Evolutionary conservation across 768 basidiomycete genomes (phyloP).

Genomic region (Pholiota microspora): DNA sequence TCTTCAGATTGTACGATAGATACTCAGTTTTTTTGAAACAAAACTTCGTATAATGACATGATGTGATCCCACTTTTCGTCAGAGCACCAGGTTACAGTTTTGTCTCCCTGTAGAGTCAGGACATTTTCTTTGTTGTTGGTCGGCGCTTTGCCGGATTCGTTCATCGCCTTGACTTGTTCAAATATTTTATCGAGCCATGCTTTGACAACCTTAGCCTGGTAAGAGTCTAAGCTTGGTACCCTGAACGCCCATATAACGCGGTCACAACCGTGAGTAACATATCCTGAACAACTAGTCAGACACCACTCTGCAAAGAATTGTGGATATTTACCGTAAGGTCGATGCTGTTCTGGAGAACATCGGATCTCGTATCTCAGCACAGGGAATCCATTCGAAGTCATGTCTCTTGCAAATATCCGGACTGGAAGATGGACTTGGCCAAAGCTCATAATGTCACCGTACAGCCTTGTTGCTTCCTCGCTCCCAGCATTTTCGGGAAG

Average conservation of each 20-base stretch:
- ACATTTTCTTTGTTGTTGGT: slow-evolving; percentile 33
- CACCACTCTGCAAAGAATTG: background rate
- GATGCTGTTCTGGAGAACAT: slow-evolving; percentile 64
- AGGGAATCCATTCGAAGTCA: slow-evolving; percentile 55
- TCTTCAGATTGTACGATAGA: too few relatives aligned
- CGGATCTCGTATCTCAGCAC: slow-evolving; percentile 66
- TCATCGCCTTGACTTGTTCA: slow-evolving; percentile 32
- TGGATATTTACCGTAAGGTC: slow-evolving; percentile 45
- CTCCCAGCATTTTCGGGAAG: slow-evolving; percentile 37
- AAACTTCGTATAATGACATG: slow-evolving; percentile 31
- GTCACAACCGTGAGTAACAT: slow-evolving; percentile 72
- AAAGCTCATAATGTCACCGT: slow-evolving; percentile 59
- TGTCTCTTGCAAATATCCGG: slow-evolving; percentile 58
- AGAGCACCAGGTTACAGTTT: slow-evolving; percentile 49
- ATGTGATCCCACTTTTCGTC: slow-evolving; percentile 55
- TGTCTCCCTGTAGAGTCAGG: slow-evolving; percentile 51
- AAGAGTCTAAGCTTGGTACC: slow-evolving; percentile 40
- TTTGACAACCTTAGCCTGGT: slow-evolving; percentile 48
- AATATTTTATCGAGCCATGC: slow-evolving; percentile 55
- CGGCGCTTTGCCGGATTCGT: slow-evolving; percentile 12
- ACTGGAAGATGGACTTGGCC: slow-evolving; percentile 70
- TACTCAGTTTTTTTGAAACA: slow-evolving; percentile 1
- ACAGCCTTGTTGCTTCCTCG: slow-evolving; percentile 43
- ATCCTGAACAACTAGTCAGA: slow-evolving; percentile 36
- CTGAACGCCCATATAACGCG: slow-evolving; percentile 61